Evolutionary conservation across 768 basidiomycete species (phyloP).

Genomic region (Kwoniella bestiolae): DNA sequence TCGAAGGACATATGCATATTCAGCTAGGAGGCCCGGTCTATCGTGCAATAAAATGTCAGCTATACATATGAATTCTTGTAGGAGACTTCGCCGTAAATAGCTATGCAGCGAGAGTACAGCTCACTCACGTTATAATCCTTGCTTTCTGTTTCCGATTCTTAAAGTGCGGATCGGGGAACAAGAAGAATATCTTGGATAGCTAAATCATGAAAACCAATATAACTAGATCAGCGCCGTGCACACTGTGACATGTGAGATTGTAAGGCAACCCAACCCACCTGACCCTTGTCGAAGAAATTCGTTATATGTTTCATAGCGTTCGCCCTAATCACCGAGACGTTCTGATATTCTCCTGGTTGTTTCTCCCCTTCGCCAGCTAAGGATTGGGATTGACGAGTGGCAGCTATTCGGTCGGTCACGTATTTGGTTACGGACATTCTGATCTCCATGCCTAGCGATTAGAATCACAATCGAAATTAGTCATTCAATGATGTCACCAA

Average conservation of each 20-base stretch:
- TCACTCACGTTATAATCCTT: constrained; percentile 79
- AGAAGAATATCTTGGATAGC: constrained; percentile 90
- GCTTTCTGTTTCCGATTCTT: constrained; percentile 98
- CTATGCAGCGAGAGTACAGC: background rate
- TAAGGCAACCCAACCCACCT: constrained; percentile 57
- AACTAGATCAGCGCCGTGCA: too few relatives aligned
- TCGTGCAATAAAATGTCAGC: background rate
- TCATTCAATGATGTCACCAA: background rate
- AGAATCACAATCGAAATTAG: background rate
- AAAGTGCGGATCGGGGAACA: constrained; percentile 99
- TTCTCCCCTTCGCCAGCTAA: constrained; percentile 38
- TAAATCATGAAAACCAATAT: constrained; percentile 21
- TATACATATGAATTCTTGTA: too few relatives aligned
- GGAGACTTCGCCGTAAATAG: too few relatives aligned
- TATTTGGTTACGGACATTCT: constrained; percentile 95
- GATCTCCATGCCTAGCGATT: constrained; percentile 83
- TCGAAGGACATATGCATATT: constrained; percentile 90
- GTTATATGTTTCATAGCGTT: constrained; percentile 99
- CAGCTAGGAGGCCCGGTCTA: constrained; percentile 87
- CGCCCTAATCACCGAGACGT: constrained; percentile 89
- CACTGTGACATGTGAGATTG: background rate
- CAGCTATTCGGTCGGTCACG: constrained; percentile 88
- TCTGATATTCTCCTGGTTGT: constrained; percentile 62
- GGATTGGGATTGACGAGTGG: constrained; percentile 66
- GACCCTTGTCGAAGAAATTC: constrained; percentile 90